Conservation (phyloP, 495 filamentous ascomycete species). For the Neurospora pannonica region DNA sequence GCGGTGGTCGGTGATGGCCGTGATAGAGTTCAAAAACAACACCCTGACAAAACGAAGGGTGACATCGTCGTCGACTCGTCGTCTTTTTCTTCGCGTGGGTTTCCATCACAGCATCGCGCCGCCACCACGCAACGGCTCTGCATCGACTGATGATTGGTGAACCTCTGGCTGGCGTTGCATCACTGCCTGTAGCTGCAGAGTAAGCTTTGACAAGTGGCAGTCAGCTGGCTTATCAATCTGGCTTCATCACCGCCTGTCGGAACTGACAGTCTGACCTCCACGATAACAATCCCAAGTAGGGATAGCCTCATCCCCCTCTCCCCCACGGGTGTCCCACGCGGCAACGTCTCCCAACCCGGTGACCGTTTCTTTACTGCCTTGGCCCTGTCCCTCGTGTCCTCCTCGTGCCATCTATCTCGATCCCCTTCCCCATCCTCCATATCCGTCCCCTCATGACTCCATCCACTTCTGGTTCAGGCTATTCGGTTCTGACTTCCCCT, state of each 20-base stretch:
- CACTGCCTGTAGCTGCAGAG: background rate
- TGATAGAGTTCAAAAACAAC: background rate
- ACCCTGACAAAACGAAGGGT: background rate
- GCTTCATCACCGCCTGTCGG: background rate
- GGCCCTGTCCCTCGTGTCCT: background rate
- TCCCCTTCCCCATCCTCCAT: background rate
- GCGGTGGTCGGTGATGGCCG: background rate
- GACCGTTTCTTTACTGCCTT: background rate
- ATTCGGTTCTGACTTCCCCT: background rate
- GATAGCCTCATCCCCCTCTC: background rate
- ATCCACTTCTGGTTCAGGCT: background rate
- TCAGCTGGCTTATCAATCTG: background rate
- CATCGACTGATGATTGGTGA: background rate
- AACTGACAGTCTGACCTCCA: background rate
- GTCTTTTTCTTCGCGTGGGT: background rate
- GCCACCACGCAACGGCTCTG: background rate
- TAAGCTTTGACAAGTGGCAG: background rate
- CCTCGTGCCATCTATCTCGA: background rate
- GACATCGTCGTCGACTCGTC: background rate
- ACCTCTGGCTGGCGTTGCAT: background rate
- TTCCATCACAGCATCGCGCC: background rate
- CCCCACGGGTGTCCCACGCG: background rate
- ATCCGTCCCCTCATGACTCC: background rate
- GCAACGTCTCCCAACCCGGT: background rate
- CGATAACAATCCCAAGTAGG: background rate